These are phyloP conservation scores for Exophiala mesophila DNA, from an alignment of 2,329 filamentous ascomycete species.

Conservation along the genomic window DNA sequence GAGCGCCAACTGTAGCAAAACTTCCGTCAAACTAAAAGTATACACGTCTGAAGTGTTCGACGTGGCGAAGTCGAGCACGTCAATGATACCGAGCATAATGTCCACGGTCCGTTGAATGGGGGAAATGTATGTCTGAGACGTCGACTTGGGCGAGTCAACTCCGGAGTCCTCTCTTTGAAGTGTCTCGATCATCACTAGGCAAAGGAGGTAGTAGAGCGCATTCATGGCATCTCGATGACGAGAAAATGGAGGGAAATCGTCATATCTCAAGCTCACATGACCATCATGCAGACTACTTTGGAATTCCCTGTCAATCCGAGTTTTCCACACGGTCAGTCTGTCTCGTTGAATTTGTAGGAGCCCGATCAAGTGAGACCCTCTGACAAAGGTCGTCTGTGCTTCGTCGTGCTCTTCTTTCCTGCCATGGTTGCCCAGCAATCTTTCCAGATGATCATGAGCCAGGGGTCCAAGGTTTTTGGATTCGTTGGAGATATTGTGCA, in stretches of 20 bases:
- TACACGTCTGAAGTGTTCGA: conserved; percentile 10
- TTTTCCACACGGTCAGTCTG: conserved; percentile 20
- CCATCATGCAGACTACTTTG: background rate
- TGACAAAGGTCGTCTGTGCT: conserved; percentile 14
- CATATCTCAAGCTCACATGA: background rate
- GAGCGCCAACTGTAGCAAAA: conserved; percentile 5
- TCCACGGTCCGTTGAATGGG: background rate
- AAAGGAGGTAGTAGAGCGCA: conserved; percentile 11
- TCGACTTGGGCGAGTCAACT: too few relatives aligned
- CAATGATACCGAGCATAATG: background rate
- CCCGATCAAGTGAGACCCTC: conserved; percentile 16
- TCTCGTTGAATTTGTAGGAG: conserved; percentile 21
- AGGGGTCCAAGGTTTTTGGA: background rate
- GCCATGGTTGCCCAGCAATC: background rate
- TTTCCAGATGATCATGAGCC: conserved; percentile 1
- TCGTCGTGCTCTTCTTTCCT: conserved; percentile 5
- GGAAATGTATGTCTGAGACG: background rate
- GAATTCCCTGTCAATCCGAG: too few relatives aligned
- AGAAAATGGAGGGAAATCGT: background rate
- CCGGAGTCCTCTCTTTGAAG: too few relatives aligned
- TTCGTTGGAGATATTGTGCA: conserved; percentile 3
- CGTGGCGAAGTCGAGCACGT: conserved; percentile 1
- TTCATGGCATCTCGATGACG: conserved; percentile 10
- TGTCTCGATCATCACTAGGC: conserved; percentile 5
- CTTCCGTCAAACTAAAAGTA: conserved; percentile 9